Conservation (phyloP, 495 filamentous ascomycete genomes). For the Emericellopsis terricola region DNA sequence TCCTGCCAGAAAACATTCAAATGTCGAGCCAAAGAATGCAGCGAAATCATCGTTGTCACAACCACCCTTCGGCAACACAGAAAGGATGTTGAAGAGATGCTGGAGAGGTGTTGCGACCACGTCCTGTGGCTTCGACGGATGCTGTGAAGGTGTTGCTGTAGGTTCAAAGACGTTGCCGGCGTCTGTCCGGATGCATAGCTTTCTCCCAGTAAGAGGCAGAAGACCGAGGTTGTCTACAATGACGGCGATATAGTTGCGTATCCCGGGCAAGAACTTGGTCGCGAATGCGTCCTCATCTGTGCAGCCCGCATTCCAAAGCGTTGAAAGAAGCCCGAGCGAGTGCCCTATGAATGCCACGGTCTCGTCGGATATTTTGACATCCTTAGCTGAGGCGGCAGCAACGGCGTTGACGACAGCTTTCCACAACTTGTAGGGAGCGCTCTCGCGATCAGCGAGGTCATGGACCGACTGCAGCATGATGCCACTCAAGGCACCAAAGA, state of each 20-base stretch:
- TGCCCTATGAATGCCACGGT: conserved; percentile 61
- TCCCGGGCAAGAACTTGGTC: conserved; percentile 38
- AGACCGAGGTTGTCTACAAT: conserved; percentile 49
- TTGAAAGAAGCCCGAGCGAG: conserved; percentile 45
- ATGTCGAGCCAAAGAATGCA: conserved; percentile 19
- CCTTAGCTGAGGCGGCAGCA: conserved; percentile 63
- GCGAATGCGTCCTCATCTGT: conserved; percentile 6
- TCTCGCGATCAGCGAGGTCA: conserved; percentile 23
- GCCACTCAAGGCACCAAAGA: conserved; percentile 46
- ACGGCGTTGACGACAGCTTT: conserved; percentile 45
- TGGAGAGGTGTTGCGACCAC: conserved; percentile 24
- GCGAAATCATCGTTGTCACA: conserved; percentile 22
- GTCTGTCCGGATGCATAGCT: conserved; percentile 32
- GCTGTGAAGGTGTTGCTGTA: conserved; percentile 32
- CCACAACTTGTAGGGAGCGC: conserved; percentile 45
- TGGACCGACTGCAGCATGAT: conserved; percentile 40
- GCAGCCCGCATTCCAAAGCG: conserved; percentile 39
- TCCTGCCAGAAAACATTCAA: conserved; percentile 26
- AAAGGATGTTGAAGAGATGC: conserved; percentile 30
- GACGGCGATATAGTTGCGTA: conserved; percentile 37
- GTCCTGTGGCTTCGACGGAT: conserved; percentile 19
- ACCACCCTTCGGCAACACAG: conserved; percentile 20
- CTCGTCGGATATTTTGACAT: conserved; percentile 75
- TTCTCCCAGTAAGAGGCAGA: conserved; percentile 64
- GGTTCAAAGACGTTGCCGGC: conserved; percentile 19